A percentile compares a stretch with the other conserved stretches of the same genome.
Conservation (phyloP, 2,329 filamentous ascomycete species). For the Paraphoma chrysanthemicola region DNA sequence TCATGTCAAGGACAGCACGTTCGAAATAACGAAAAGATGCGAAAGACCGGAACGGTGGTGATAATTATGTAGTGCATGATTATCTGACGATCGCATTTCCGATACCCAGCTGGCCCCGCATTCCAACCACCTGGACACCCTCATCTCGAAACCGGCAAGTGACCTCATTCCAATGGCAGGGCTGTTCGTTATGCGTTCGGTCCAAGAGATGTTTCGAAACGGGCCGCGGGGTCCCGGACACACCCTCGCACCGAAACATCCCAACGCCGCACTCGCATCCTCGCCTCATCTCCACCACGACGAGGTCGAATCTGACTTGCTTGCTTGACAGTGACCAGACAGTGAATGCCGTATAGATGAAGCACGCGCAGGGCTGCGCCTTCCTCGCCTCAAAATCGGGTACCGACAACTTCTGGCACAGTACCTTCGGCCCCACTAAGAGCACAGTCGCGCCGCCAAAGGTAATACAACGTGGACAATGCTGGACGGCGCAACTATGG, state of each 20-base stretch:
- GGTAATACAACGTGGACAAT: not conserved
- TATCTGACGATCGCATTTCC: too few species aligned
- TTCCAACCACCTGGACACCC: slow-evolving; percentile 2
- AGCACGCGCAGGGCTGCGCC: not conserved
- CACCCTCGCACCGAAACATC: not conserved
- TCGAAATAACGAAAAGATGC: too few species aligned
- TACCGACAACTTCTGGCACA: not conserved
- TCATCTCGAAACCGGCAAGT: slow-evolving; percentile 1
- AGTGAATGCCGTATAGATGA: slow-evolving; percentile 1
- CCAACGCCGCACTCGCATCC: not conserved
- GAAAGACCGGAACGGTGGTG: too few species aligned
- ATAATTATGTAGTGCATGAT: too few species aligned
- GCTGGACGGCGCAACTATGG: not conserved
- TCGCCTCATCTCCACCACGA: not conserved
- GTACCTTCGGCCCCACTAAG: not conserved
- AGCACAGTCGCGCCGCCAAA: not conserved
- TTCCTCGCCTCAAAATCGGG: not conserved
- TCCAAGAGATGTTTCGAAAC: slow-evolving; percentile 10
- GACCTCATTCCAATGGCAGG: slow-evolving; percentile 1
- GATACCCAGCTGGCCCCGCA: slow-evolving; percentile 11
- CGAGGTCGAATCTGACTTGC: not conserved
- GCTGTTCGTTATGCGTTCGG: slow-evolving; percentile 1
- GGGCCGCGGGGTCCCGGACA: not conserved
- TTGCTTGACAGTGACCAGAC: not conserved
- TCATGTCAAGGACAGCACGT: too few species aligned